Base-by-base conservation (phyloP, 2,329 filamentous ascomycete species). In the Cladophialophora psammophila region DNA sequence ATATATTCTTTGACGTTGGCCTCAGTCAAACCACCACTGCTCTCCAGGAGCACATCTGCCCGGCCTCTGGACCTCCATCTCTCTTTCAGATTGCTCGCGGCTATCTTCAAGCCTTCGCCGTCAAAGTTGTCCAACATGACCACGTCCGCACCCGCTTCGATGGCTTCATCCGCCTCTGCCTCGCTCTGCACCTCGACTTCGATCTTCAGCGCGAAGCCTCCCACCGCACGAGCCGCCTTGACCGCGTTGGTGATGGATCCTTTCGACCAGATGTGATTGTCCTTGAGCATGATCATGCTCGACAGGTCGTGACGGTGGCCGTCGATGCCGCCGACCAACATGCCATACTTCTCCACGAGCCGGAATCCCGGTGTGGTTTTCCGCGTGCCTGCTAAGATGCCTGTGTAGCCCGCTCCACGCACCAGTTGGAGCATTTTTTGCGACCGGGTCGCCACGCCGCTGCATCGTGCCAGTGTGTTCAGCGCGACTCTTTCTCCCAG, bases 111-210 rank as follows among this genome's bases (percentile, higher is more conserved):
- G 0, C 89, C 92, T 0, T 92, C 90, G 0, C 90, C 88, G 0
- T 88, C 89, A 76, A 98, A 99, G 79, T 99, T 99, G 78, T 99
- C 95, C 67, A 99, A 82, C 95, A 99, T 99, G 69, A 99, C 89
- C 20, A 99, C 90, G 78, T 99, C 94, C 0, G 95, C 95, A 0
- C 95, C 95, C 0, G 94, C 94, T 2, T 83, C 87, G 74, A 97
- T 94, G 0, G 95, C 95, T 80, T 96, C 93, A 77, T 97, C 90
- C 0, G 95, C 95, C 81, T 97, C 93, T 52, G 85, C 88, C 79
- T 97, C 89, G 74, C 85, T 91, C 82, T 94, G 92, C 55, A 95
- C 95, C 83, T 99, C 94, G 31, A 99, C 95, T 82, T 99, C 95
- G 48, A 99, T 87, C 84, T 98, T 99, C 66, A 97, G 85, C 48